Base-by-base conservation (phyloP, 176 grass and related monocot genomes). In the Alopecurus myosuroides region DNA sequence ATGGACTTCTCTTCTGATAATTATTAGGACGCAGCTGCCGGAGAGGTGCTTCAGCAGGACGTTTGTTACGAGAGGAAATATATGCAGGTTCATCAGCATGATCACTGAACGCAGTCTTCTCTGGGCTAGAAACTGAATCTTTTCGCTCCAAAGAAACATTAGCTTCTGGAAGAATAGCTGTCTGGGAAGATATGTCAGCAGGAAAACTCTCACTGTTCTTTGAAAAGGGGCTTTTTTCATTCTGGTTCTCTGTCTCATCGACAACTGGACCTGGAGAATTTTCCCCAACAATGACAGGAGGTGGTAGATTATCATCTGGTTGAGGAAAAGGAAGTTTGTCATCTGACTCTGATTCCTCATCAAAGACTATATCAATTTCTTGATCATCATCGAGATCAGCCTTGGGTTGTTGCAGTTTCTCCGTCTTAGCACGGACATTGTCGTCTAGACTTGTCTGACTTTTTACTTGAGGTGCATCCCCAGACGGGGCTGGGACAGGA, bases 321-420 rank as follows among this genome's bases (percentile, higher is more conserved):
- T 94, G 93, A 86, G 96, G 96, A 72, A 98, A 98, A 85, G 92
- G 87, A 74, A 91, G 83, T 82, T 91, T 92, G 76, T 98, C 96
- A 51, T 98, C 96, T 87, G 96, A 95, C 22, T 88, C 96, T 41
- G 89, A 90, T 76, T 95, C 95, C 82, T 93, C 96, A 17, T 98
- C 96, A 78, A 98, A 95, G 71, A 95, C 86, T 41, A 98, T 95
- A 81, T 98, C 82, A 45, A 98, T 94, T 83, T 92, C 93, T 62
- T 98, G 95, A 83, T 95, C 96, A 65, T 98, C 96, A 72, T 93
- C 86, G 4, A 95, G 78, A 89, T 95, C 88, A 85, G 88, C 77
- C 83, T 92, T 98, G 9, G 84, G 82, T 37, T 95, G 89, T 36
- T 29, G 84, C 33, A 53, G 86, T 46, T 85, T 91, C 79, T 93